phyloP scores from a whole-genome alignment of 2,329 filamentous ascomycete genomes.

The Claviceps capensis region DNA sequence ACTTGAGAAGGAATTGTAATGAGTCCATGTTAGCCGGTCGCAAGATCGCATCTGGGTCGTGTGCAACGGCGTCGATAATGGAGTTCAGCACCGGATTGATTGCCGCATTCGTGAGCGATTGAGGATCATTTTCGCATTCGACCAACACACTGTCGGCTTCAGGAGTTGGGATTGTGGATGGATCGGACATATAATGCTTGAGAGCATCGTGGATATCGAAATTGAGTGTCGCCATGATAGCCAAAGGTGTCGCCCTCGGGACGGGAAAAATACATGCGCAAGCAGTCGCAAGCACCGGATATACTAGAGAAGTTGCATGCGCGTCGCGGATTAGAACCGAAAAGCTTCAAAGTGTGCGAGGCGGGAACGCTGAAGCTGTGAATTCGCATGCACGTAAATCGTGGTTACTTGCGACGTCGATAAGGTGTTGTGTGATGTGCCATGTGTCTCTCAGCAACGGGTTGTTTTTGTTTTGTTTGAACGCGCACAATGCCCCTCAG shows the following conservation, averaged over 20 bases:
- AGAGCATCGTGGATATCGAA: conserved; percentile 97
- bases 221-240: conserved; percentile 57
- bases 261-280: conserved; percentile 4
- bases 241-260: conserved; percentile 12
- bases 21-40: conserved; percentile 76
- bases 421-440: background rate
- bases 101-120: conserved; percentile 62
- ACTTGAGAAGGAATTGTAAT: conserved; percentile 93
- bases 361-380: background rate
- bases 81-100: conserved; percentile 81
- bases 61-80: conserved; percentile 83
- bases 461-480: conserved; percentile 23
- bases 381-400: background rate
- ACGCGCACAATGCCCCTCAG: conserved; percentile 9
- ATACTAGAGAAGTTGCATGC: background rate
- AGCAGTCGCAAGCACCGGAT: background rate
- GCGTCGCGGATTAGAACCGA: background rate
- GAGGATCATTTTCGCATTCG: conserved; percentile 87
- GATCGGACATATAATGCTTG: conserved; percentile 94
- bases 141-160: conserved; percentile 74
- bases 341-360: background rate
- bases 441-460: conserved; percentile 4
- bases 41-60: conserved; percentile 78
- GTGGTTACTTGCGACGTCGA: background rate
- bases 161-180: conserved; percentile 64